These are phyloP conservation scores for Prunus salicina DNA, from an alignment of 306 rosid genomes.

Conservation along the genomic window DNA sequence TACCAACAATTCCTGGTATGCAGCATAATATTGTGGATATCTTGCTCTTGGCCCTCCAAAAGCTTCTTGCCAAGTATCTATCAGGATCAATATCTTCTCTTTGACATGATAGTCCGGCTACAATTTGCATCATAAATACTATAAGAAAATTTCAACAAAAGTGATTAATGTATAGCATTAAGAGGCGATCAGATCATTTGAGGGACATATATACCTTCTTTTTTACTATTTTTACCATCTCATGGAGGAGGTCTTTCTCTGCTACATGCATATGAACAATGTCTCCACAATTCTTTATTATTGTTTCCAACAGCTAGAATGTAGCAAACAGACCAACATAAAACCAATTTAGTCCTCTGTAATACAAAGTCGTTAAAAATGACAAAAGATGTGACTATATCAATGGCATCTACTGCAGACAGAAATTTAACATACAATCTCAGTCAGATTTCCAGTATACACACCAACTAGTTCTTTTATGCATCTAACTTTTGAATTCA, in stretches of 20 bases:
- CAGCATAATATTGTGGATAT: slow-evolving; percentile 91
- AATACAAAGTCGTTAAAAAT: slow-evolving; percentile 19
- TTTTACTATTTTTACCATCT: slow-evolving; percentile 87
- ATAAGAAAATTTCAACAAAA: slow-evolving; percentile 26
- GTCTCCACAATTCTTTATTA: slow-evolving; percentile 95
- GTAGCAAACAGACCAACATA: slow-evolving; percentile 36
- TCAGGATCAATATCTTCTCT: slow-evolving; percentile 84
- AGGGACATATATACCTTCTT: slow-evolving; percentile 64
- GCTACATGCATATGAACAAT: slow-evolving; percentile 98
- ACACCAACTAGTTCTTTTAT: not conserved
- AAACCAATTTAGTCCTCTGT: slow-evolving; percentile 39
- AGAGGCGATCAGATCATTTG: slow-evolving; percentile 20
- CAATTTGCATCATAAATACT: slow-evolving; percentile 40
- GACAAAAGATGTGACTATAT: slow-evolving; percentile 6
- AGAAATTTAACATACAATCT: not conserved
- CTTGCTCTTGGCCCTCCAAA: slow-evolving; percentile 97
- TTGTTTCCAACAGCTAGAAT: slow-evolving; percentile 88
- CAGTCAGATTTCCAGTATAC: not conserved
- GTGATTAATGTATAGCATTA: slow-evolving; percentile 19
- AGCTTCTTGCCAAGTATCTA: slow-evolving; percentile 99
- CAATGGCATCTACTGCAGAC: not conserved
- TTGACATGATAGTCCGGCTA: slow-evolving; percentile 84
- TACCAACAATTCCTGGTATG: slow-evolving; percentile 95
- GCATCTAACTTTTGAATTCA: not conserved
- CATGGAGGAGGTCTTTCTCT: slow-evolving; percentile 88